Conservation (phyloP, 495 filamentous ascomycete genomes). For the Hyaloscypha variabilis region DNA sequence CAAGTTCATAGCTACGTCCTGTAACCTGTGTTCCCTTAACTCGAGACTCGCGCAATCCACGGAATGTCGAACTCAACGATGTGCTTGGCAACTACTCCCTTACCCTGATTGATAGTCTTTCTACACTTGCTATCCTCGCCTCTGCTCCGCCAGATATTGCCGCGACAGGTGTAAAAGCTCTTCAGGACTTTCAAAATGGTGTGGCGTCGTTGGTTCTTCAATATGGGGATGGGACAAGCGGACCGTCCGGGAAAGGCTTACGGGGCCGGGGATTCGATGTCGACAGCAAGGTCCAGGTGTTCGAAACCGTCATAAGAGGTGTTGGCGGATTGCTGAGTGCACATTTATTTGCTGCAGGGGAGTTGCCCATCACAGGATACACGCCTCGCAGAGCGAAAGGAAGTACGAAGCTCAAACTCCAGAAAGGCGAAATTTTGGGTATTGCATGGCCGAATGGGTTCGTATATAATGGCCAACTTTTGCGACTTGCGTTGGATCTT, state of each 20-base stretch:
- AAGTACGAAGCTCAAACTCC: slow-evolving; percentile 17
- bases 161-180: slow-evolving; percentile 58
- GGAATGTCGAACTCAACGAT: slow-evolving; percentile 89
- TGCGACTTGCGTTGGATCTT: slow-evolving; percentile 83
- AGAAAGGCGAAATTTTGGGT: slow-evolving; percentile 28
- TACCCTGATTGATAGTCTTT: slow-evolving; percentile 92
- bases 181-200: slow-evolving; percentile 78
- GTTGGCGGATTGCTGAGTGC: slow-evolving; percentile 90
- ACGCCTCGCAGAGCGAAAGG: slow-evolving; percentile 42
- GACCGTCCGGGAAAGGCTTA: slow-evolving; percentile 69
- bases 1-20: slow-evolving; percentile 64
- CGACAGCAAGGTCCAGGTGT: slow-evolving; percentile 97
- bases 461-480: slow-evolving; percentile 86
- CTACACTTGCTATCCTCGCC: slow-evolving; percentile 88
- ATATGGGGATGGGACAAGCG: slow-evolving; percentile 81
- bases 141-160: slow-evolving; percentile 58
- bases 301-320: slow-evolving; percentile 94
- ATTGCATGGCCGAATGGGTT: slow-evolving; percentile 77
- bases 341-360: slow-evolving; percentile 89
- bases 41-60: slow-evolving; percentile 77
- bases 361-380: slow-evolving; percentile 83
- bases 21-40: slow-evolving; percentile 82
- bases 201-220: slow-evolving; percentile 76
- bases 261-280: slow-evolving; percentile 88
- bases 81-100: slow-evolving; percentile 96